Conservation (phyloP, 805 yeast species). For the Helenozyma baotianmanensis region DNA sequence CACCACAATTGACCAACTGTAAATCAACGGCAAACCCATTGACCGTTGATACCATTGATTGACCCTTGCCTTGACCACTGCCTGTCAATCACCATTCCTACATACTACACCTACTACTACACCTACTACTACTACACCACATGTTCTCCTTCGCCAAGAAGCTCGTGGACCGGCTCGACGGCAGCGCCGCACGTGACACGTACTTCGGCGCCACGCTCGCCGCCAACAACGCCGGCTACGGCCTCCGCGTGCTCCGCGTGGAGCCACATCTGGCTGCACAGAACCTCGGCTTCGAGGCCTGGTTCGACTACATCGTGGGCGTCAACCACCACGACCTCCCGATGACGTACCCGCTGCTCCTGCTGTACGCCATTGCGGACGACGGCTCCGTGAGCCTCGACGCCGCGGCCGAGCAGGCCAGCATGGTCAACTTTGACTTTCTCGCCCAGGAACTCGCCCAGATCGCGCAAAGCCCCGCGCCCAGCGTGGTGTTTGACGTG, state of each 20-base stretch:
- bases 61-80: too few relatives aligned
- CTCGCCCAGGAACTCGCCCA: conserved; percentile 40
- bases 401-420: conserved; percentile 30
- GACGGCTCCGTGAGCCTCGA: conserved; percentile 36
- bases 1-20: too few relatives aligned
- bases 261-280: conserved; percentile 35
- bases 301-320: conserved; percentile 85
- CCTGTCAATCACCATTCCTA: too few relatives aligned
- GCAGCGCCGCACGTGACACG: conserved; percentile 22
- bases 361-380: conserved; percentile 27
- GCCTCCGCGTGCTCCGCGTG: conserved; percentile 34
- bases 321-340: conserved; percentile 66
- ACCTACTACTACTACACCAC: too few relatives aligned
- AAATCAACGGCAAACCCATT: too few relatives aligned
- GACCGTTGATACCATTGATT: too few relatives aligned
- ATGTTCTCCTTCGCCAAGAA: conserved; percentile 45
- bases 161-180: conserved; percentile 37
- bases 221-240: conserved; percentile 39
- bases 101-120: too few relatives aligned
- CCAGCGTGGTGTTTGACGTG: conserved; percentile 51
- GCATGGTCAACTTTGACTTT: conserved; percentile 37
- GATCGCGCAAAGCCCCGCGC: conserved; percentile 26
- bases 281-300: conserved; percentile 55
- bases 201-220: conserved; percentile 30
- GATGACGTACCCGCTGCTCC: conserved; percentile 29